These are phyloP conservation scores for Talaromyces nanjingensis DNA, from an alignment of 495 filamentous ascomycete genomes.

Conservation along the genomic window DNA sequence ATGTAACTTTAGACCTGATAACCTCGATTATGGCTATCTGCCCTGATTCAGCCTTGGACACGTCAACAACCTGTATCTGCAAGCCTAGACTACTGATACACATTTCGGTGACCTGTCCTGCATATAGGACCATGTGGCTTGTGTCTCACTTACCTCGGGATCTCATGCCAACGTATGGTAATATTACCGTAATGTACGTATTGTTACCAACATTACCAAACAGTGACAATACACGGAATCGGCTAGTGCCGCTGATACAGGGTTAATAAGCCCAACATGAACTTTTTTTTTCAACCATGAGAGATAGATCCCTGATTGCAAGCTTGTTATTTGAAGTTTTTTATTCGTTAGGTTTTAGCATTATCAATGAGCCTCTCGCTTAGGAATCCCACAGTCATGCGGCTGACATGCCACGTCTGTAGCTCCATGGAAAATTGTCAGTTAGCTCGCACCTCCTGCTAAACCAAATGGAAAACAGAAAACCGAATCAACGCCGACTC, in stretches of 20 bases:
- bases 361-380: neutral
- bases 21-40: neutral
- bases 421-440: neutral
- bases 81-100: neutral
- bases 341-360: slow-evolving; percentile 7
- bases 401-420: neutral
- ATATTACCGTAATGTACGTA: neutral
- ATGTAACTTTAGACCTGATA: neutral
- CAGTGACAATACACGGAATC: neutral
- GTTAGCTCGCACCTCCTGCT: neutral
- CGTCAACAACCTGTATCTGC: slow-evolving; percentile 4
- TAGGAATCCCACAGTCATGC: neutral
- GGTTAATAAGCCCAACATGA: neutral
- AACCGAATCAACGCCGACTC: neutral
- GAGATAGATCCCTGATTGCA: neutral
- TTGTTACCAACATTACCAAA: neutral
- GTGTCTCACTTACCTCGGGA: neutral
- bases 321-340: neutral
- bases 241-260: neutral
- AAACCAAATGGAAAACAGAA: neutral
- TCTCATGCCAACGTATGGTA: neutral
- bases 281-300: neutral
- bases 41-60: neutral
- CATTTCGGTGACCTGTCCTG: neutral
- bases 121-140: neutral